Evolutionary conservation across 768 basidiomycete genomes (phyloP).

Genomic region (Tylopilus rubrobrunneus): DNA sequence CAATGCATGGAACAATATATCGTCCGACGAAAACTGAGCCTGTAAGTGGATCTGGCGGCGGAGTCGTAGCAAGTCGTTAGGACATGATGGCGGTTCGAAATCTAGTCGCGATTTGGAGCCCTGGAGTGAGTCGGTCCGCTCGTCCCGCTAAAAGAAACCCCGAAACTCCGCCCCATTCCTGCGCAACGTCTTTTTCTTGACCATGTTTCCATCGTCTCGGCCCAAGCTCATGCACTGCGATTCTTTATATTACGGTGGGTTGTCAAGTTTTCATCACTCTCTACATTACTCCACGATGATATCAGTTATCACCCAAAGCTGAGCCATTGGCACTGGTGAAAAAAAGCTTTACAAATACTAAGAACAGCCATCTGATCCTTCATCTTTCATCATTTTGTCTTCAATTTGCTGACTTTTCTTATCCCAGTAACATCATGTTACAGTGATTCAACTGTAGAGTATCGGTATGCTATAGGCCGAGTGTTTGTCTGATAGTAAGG

Average conservation of each 20-base stretch:
- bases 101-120: too few relatives aligned
- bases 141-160: not conserved
- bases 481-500: not conserved
- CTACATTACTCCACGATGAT: constrained; percentile 16
- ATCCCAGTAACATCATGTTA: constrained; percentile 2
- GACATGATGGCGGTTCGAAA: too few relatives aligned
- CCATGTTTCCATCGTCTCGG: not conserved
- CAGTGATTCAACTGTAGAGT: not conserved
- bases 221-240: too few relatives aligned
- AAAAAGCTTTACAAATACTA: constrained; percentile 29
- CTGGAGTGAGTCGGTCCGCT: too few relatives aligned
- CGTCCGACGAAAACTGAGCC: too few relatives aligned
- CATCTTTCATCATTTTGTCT: not conserved
- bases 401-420: constrained; percentile 12
- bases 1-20: too few relatives aligned
- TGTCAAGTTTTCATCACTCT: not conserved
- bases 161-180: not conserved
- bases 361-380: constrained; percentile 33
- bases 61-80: too few relatives aligned
- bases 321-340: constrained; percentile 33
- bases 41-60: too few relatives aligned
- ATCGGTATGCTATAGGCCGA: not conserved
- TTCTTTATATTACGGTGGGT: constrained; percentile 10
- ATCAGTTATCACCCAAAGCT: constrained; percentile 21
- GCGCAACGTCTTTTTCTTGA: too few relatives aligned